Conservation (phyloP, 2,329 filamentous ascomycete genomes). For the Pseudogymnoascus sp. region DNA sequence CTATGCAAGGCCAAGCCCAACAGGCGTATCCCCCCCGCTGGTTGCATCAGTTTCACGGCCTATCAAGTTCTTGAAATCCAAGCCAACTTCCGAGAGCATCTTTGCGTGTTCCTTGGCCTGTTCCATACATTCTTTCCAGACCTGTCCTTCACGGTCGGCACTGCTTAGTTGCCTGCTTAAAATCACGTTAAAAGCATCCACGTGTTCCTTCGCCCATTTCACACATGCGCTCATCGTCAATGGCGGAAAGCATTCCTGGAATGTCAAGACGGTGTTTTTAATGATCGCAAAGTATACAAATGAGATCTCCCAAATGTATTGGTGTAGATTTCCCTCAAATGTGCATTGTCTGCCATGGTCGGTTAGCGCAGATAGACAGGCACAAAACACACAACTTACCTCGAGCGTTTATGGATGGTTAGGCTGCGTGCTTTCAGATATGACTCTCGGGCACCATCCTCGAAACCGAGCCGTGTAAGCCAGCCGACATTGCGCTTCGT, state of each 20-base stretch:
- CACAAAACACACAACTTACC: slow-evolving; percentile 44
- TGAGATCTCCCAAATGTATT: slow-evolving; percentile 91
- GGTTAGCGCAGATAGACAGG: slow-evolving; percentile 21
- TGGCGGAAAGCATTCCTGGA: slow-evolving; percentile 77
- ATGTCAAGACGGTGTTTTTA: slow-evolving; percentile 83
- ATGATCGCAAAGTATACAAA: slow-evolving; percentile 95
- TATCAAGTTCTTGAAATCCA: slow-evolving; percentile 82
- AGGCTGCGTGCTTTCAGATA: slow-evolving; percentile 73
- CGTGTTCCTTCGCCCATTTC: slow-evolving; percentile 94
- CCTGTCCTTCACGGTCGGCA: slow-evolving; percentile 63
- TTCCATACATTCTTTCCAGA: slow-evolving; percentile 77
- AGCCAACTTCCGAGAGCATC: slow-evolving; percentile 72
- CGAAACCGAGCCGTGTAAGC: slow-evolving; percentile 79
- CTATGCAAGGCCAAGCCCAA: background rate
- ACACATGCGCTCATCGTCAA: slow-evolving; percentile 89
- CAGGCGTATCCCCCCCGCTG: background rate
- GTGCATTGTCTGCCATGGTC: slow-evolving; percentile 69
- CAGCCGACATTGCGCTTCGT: slow-evolving; percentile 76
- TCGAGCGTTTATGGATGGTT: slow-evolving; percentile 70
- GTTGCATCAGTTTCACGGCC: slow-evolving; percentile 33
- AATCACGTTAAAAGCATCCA: slow-evolving; percentile 82
- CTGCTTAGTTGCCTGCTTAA: slow-evolving; percentile 79
- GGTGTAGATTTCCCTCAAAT: slow-evolving; percentile 85
- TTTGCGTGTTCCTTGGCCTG: slow-evolving; percentile 71
- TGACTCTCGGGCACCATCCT: slow-evolving; percentile 78